These are phyloP conservation scores for Pythium folliculosum DNA, from an alignment of 352 stramenopile genomes.

Conservation along the genomic window DNA sequence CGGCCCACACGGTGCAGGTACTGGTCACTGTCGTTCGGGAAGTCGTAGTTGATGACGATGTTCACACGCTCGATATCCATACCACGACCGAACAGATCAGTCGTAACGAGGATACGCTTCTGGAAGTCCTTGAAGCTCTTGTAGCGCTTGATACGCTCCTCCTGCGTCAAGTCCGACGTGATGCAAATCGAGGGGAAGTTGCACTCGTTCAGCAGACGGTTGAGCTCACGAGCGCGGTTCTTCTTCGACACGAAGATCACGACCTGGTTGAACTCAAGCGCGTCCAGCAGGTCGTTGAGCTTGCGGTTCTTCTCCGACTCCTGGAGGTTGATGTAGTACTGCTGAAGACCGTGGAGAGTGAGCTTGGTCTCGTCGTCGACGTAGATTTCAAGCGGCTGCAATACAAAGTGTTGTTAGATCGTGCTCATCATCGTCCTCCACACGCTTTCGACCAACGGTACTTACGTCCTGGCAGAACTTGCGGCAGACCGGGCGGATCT, in stretches of 20 bases:
- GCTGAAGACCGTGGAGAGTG: constrained; percentile 99
- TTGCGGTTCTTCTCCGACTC: constrained; percentile 99
- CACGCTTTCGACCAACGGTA: constrained; percentile 16
- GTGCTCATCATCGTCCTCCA: neutral
- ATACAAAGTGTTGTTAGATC: neutral
- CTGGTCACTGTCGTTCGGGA: constrained; percentile 97
- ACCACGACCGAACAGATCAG: constrained; percentile 99
- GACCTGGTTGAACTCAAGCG: constrained; percentile 99
- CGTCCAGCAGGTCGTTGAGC: constrained; percentile 99
- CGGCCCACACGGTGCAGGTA: constrained; percentile 99
- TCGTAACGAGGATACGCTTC: constrained; percentile 99
- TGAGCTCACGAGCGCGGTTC: constrained; percentile 96
- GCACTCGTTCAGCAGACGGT: constrained; percentile 98
- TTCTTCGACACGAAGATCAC: constrained; percentile 99
- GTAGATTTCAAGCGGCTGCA: constrained; percentile 99
- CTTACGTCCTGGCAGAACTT: constrained; percentile 99
- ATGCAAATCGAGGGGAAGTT: constrained; percentile 99
- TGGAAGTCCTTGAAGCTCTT: constrained; percentile 99
- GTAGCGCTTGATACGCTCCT: constrained; percentile 98
- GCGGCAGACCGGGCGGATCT: constrained; percentile 98
- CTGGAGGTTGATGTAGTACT: constrained; percentile 99
- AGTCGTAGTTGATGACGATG: constrained; percentile 99
- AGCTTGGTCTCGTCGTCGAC: constrained; percentile 99
- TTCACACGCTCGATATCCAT: constrained; percentile 99
- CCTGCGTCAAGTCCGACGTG: constrained; percentile 96